Conservation (phyloP, 164 flowering plant genomes). For the Dillenia turbinata region DNA sequence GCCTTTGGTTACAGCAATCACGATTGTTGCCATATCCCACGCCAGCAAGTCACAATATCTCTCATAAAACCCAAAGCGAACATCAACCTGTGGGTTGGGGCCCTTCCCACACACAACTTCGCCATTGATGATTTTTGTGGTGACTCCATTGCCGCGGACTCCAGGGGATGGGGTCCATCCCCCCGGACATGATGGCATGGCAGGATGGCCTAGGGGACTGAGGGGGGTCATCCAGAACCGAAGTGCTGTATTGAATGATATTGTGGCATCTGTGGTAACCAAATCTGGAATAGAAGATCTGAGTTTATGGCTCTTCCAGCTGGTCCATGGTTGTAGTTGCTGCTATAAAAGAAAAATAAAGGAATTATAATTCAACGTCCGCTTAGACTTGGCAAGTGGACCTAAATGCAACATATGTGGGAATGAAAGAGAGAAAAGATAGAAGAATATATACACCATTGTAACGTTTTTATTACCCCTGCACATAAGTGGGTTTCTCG, state of each 20-base stretch:
- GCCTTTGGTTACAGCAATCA: constrained; percentile 13
- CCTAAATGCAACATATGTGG: too few species aligned
- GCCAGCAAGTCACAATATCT: constrained; percentile 13
- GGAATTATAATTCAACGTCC: too few species aligned
- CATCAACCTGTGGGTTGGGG: neutral
- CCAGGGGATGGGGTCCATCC: constrained; percentile 15
- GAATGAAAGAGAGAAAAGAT: too few species aligned
- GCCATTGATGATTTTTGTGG: constrained; percentile 22
- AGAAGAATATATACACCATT: too few species aligned
- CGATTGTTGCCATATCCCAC: constrained; percentile 10
- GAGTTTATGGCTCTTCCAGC: constrained; percentile 12
- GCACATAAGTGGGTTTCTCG: too few species aligned
- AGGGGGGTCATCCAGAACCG: constrained; percentile 30
- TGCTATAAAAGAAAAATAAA: neutral
- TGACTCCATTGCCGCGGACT: constrained; percentile 16
- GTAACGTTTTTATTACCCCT: too few species aligned
- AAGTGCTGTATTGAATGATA: constrained; percentile 20
- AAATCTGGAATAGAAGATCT: constrained; percentile 16
- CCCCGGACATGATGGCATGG: constrained; percentile 17
- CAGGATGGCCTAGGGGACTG: constrained; percentile 19
- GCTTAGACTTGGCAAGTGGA: too few species aligned
- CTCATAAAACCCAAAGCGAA: constrained; percentile 19
- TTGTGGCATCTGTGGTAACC: constrained; percentile 12
- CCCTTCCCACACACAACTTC: constrained; percentile 22
- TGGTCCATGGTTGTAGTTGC: constrained; percentile 6